Conservation (phyloP, 371 early-diverging fungal genomes). For the Haplosporangium sp. region DNA sequence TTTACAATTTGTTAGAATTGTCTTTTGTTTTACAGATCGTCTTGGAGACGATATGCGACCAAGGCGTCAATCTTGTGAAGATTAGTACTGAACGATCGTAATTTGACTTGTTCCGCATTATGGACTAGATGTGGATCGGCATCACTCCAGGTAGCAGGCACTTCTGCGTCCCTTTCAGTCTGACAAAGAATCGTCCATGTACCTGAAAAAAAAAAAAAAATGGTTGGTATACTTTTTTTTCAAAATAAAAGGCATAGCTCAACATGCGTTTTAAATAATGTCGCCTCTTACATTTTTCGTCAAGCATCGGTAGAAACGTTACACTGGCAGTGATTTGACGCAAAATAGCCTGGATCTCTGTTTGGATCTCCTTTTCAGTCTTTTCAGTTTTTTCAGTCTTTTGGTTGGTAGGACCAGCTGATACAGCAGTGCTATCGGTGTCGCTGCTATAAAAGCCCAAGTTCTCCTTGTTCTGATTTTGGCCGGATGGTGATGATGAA, state of each 20-base stretch:
- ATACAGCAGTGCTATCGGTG: not conserved
- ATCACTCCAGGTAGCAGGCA: slow-evolving; percentile 90
- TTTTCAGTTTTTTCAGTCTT: slow-evolving; percentile 67
- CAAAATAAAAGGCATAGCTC: not conserved
- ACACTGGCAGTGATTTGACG: slow-evolving; percentile 93
- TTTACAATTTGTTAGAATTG: not conserved
- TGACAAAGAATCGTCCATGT: slow-evolving; percentile 93
- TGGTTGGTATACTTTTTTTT: not conserved
- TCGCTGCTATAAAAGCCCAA: not conserved
- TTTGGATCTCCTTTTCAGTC: slow-evolving; percentile 73
- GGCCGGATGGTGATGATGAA: not conserved
- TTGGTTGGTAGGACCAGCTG: slow-evolving; percentile 16
- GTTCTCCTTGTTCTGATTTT: slow-evolving; percentile 7
- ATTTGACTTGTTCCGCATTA: slow-evolving; percentile 85
- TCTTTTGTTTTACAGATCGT: slow-evolving; percentile 48
- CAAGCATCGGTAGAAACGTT: slow-evolving; percentile 89
- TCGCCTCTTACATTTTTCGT: slow-evolving; percentile 80
- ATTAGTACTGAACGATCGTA: slow-evolving; percentile 85
- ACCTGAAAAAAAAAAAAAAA: slow-evolving; percentile 33
- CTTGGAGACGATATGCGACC: slow-evolving; percentile 81
- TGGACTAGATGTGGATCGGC: slow-evolving; percentile 80
- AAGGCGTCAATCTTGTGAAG: slow-evolving; percentile 86
- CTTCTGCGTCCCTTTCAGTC: slow-evolving; percentile 87
- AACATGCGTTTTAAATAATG: not conserved
- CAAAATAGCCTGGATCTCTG: slow-evolving; percentile 88